Base-by-base conservation (phyloP, 306 rosid genomes). In the Quercus variabilis region DNA sequence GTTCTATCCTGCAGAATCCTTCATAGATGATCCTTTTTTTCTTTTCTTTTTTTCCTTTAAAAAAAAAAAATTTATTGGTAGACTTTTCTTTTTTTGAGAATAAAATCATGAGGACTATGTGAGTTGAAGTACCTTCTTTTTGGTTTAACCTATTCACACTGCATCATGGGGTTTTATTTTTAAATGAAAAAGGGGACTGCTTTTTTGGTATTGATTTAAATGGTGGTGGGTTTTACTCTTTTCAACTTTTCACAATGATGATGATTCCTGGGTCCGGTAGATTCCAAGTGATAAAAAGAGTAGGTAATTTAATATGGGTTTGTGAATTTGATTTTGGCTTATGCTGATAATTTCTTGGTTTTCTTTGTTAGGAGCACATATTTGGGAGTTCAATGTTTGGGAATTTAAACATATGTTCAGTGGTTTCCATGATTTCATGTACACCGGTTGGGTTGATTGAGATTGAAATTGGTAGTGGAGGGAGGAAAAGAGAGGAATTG, bases 181-280 rank as follows among this genome's bases (percentile, higher is more conserved):
- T 49, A 65, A 62, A 35, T 60, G 71, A 5, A 38, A 41, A 81
- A 19, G 73, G 73, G 73, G 67, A 4, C 26, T 60, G 62, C 73
- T n/a, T 65, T 71, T 76, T 28, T 19, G 43, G 64, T 60, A 19
- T 71, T 71, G 57, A 76, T 41, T 41, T 41, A 41, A 20, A 60
- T 60, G 74, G 59, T 54, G 73, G 74, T 54, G 38, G 73, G 64
- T 7, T 63, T 62, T 28, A 55, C 55, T 62, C 23, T 54, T 38
- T 76, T 72, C 74, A 19, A 71, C 65, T 21, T 57, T 62, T 49
- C 46, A 41, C 8, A 11, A 41, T 49, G 69, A 64, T 52, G 81
- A 49, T 63, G 70, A 73, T 76, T 71, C 72, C 68, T 77, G 70
- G 70, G 70, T 71, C 70, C 60, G 43, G 60, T 28, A 26, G 78